Conservation (phyloP, 176 grass and related monocot species). For the Lolium rigidum region DNA sequence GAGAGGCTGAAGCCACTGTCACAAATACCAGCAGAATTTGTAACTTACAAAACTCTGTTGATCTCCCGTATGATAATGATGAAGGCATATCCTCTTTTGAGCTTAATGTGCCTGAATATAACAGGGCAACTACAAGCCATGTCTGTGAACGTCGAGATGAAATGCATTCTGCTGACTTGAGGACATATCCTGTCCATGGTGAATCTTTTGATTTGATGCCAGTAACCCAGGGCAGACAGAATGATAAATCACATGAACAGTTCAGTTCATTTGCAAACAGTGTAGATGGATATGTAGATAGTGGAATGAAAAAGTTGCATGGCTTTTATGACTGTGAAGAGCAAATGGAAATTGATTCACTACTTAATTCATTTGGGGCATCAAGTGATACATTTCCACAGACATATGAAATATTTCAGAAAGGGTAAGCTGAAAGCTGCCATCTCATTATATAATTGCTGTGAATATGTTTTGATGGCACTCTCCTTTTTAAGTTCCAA, state of each 20-base stretch:
- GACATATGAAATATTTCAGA: slow-evolving; percentile 56
- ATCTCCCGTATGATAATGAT: slow-evolving; percentile 40
- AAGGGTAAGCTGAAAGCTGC: slow-evolving; percentile 42
- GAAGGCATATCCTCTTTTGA: slow-evolving; percentile 45
- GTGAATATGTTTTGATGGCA: not conserved
- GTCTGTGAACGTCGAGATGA: slow-evolving; percentile 24
- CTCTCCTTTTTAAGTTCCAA: slow-evolving; percentile 13
- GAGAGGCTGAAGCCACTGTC: slow-evolving; percentile 47
- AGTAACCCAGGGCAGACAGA: slow-evolving; percentile 24
- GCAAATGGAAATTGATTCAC: slow-evolving; percentile 68
- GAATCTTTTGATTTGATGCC: slow-evolving; percentile 43
- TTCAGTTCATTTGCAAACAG: slow-evolving; percentile 45
- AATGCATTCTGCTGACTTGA: slow-evolving; percentile 41
- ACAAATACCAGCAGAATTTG: slow-evolving; percentile 42
- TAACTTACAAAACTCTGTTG: slow-evolving; percentile 39
- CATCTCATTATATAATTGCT: slow-evolving; percentile 30
- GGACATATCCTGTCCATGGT: slow-evolving; percentile 21
- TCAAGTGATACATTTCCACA: slow-evolving; percentile 46
- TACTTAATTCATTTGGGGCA: slow-evolving; percentile 57
- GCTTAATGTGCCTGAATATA: slow-evolving; percentile 24
- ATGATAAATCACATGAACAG: slow-evolving; percentile 24
- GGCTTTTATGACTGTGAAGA: slow-evolving; percentile 59
- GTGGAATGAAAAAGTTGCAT: slow-evolving; percentile 38
- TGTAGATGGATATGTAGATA: slow-evolving; percentile 42
- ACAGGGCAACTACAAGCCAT: slow-evolving; percentile 36